These are phyloP conservation scores for Botryobasidium botryosum DNA, from an alignment of 768 basidiomycete species.

Conservation along the genomic window DNA sequence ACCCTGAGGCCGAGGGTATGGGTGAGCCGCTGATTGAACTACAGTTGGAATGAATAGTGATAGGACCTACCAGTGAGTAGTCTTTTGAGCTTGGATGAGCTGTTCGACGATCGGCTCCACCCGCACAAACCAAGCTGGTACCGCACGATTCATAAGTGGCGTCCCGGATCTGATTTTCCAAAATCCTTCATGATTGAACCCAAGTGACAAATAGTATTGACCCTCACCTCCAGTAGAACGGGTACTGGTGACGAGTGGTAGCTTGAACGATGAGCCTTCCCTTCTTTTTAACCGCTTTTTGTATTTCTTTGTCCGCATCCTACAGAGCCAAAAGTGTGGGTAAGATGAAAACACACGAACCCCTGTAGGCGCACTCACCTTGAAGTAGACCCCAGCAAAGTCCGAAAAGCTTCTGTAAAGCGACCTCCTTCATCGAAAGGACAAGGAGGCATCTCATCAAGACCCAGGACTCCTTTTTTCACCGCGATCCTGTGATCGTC, in stretches of 20 bases:
- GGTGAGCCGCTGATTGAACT: constrained; percentile 2
- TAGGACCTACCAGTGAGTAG: constrained; percentile 60
- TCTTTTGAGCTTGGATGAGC: constrained; percentile 77
- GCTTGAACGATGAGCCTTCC: constrained; percentile 79
- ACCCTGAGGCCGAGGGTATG: constrained; percentile 43
- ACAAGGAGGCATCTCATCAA: constrained; percentile 90
- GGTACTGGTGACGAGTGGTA: constrained; percentile 79
- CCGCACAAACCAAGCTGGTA: constrained; percentile 90
- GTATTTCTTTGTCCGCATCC: constrained; percentile 89
- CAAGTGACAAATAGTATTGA: not conserved
- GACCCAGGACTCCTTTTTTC: constrained; percentile 60
- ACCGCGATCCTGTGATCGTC: constrained; percentile 93
- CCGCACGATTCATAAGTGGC: constrained; percentile 88
- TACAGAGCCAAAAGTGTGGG: constrained; percentile 16
- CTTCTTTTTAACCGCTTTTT: constrained; percentile 73
- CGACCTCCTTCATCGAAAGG: constrained; percentile 81
- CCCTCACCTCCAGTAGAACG: constrained; percentile 86
- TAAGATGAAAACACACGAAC: not conserved
- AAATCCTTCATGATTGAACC: constrained; percentile 2
- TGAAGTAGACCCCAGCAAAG: constrained; percentile 75
- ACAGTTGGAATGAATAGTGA: not conserved
- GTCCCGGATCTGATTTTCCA: constrained; percentile 70
- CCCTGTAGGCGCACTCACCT: constrained; percentile 31
- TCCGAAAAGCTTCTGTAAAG: constrained; percentile 85
- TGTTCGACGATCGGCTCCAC: constrained; percentile 74